Percentiles rank a stretch among this genome's conserved stretches.
Conservation (phyloP, 2,329 filamentous ascomycete species). For the Coccinonectria pachysandricola region DNA sequence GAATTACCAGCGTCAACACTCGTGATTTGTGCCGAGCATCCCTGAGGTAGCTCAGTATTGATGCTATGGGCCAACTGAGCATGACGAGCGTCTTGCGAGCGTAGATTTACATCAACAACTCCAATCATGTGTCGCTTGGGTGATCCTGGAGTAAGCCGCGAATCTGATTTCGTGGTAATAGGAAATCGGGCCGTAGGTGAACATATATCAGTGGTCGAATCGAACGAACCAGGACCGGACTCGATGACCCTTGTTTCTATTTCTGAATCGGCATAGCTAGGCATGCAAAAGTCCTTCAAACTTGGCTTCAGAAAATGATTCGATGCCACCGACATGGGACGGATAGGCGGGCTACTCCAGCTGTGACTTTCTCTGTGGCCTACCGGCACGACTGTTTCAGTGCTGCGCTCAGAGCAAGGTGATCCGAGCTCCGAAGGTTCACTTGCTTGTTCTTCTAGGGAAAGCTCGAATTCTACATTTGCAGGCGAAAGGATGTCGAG, state of each 20-base stretch:
- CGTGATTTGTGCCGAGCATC: conserved; percentile 15
- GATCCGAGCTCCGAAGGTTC: too few relatives aligned
- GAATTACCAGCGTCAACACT: conserved; percentile 6
- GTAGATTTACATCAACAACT: conserved; percentile 14
- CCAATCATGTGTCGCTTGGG: conserved; percentile 14
- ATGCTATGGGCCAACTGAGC: conserved; percentile 10
- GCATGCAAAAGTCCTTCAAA: conserved; percentile 1
- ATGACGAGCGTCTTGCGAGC: conserved; percentile 9
- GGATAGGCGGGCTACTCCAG: too few relatives aligned
- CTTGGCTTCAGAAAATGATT: not conserved
- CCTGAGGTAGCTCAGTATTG: conserved; percentile 6
- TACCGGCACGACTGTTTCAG: too few relatives aligned
- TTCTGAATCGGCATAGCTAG: conserved; percentile 4
- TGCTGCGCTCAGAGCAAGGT: too few relatives aligned
- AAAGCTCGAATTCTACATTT: too few relatives aligned
- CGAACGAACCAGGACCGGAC: conserved; percentile 6
- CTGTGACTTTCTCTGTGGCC: too few relatives aligned
- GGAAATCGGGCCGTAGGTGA: conserved; percentile 20
- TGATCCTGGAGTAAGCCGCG: conserved; percentile 16
- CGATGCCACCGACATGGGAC: too few relatives aligned
- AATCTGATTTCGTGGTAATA: conserved; percentile 13
- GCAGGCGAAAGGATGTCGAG: too few relatives aligned
- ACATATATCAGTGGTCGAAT: conserved; percentile 5
- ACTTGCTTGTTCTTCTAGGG: too few relatives aligned
- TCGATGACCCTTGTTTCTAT: conserved; percentile 2